phyloP scores from a whole-genome alignment of 2,329 filamentous ascomycete genomes.

The Rhynchosporium graminicola region DNA sequence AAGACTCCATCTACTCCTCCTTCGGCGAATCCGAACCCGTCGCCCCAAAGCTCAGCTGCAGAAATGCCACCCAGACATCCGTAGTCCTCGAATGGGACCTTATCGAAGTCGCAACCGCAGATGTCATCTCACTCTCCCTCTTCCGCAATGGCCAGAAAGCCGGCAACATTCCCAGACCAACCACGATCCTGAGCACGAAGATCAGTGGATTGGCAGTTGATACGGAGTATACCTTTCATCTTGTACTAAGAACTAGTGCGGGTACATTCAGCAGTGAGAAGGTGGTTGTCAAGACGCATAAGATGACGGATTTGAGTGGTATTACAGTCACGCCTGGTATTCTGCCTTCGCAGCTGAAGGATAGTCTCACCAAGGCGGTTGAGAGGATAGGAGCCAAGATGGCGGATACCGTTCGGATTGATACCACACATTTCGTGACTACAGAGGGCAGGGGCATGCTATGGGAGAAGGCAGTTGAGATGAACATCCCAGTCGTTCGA shows the following conservation, averaged over 20 bases:
- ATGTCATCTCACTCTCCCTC: constrained; percentile 83
- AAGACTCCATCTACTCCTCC: constrained; percentile 81
- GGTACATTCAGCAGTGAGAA: constrained; percentile 85
- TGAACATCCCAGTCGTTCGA: constrained; percentile 95
- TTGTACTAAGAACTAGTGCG: constrained; percentile 86
- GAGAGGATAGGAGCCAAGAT: constrained; percentile 91
- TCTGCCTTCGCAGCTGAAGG: constrained; percentile 70
- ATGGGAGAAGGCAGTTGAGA: constrained; percentile 97
- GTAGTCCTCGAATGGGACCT: constrained; percentile 98
- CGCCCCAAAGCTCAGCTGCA: constrained; percentile 79
- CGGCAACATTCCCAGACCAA: constrained; percentile 85
- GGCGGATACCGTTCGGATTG: constrained; percentile 86
- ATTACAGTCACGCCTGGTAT: constrained; percentile 93
- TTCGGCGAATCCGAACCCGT: constrained; percentile 81
- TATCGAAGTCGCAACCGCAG: constrained; percentile 87
- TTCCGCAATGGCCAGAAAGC: constrained; percentile 97
- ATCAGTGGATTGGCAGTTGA: constrained; percentile 95
- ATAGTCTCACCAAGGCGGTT: constrained; percentile 73
- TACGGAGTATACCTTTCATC: constrained; percentile 92
- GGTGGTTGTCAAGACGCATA: constrained; percentile 86
- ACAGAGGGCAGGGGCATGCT: constrained; percentile 85
- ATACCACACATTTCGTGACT: constrained; percentile 98
- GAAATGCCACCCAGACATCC: constrained; percentile 98
- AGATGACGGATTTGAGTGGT: constrained; percentile 96
- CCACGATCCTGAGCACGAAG: constrained; percentile 91